Conservation (phyloP, 768 basidiomycete species). For the Mycena chlorophos region DNA sequence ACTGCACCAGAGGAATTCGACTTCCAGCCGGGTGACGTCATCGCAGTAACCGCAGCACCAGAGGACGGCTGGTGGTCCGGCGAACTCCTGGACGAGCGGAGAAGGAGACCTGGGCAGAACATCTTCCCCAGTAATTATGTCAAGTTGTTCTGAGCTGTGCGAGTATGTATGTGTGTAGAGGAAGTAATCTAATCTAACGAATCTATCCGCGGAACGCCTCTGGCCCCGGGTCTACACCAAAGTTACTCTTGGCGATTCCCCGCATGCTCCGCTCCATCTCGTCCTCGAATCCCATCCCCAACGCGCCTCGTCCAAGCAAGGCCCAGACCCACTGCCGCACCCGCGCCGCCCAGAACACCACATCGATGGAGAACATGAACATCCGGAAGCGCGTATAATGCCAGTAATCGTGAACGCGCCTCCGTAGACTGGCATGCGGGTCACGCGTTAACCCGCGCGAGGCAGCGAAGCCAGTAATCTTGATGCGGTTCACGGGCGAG, state of each 20-base stretch:
- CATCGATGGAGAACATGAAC: constrained; percentile 68
- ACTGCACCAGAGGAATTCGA: constrained; percentile 92
- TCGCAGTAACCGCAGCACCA: constrained; percentile 90
- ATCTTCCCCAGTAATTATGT: constrained; percentile 92
- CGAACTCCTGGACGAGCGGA: constrained; percentile 70
- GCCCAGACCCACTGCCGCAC: constrained; percentile 50
- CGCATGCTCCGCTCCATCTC: constrained; percentile 75
- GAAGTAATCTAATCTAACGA: neutral
- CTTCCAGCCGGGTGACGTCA: constrained; percentile 93
- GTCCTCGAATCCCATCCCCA: constrained; percentile 71
- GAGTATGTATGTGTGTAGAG: neutral
- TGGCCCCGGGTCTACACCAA: constrained; percentile 73
- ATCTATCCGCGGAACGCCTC: constrained; percentile 52
- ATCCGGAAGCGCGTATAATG: constrained; percentile 62
- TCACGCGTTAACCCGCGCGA: constrained; percentile 60
- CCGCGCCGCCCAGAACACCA: constrained; percentile 66
- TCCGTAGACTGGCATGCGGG: constrained; percentile 39
- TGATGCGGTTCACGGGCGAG: constrained; percentile 87
- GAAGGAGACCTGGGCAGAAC: constrained; percentile 69
- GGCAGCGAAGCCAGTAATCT: constrained; percentile 84
- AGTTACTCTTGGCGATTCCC: constrained; percentile 71
- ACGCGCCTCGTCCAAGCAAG: constrained; percentile 39
- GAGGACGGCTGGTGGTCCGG: constrained; percentile 99
- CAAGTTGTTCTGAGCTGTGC: constrained; percentile 56
- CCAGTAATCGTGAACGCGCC: constrained; percentile 53